Percentiles rank a stretch among this genome's conserved stretches.
phyloP scores from a whole-genome alignment of 148 eudicot species.

The Rhododendron mucronatum region DNA sequence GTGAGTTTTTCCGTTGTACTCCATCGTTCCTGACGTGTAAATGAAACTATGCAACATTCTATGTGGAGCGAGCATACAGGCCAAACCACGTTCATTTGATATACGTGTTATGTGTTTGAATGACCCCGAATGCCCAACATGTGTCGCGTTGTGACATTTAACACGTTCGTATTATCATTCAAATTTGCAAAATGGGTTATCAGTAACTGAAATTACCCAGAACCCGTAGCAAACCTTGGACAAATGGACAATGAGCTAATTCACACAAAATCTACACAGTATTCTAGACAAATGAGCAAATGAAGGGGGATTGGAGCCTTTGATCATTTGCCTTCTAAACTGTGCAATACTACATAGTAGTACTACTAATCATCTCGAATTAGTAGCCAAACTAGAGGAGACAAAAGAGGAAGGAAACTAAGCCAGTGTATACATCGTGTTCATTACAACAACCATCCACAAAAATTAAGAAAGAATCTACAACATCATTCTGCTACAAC shows the following conservation, averaged over 20 bases:
- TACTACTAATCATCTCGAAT: too few species aligned
- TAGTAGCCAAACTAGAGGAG: too few species aligned
- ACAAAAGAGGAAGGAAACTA: too few species aligned
- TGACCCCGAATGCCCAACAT: background rate
- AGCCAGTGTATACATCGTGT: too few species aligned
- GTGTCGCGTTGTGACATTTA: background rate
- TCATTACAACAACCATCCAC: too few species aligned
- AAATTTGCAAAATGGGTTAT: background rate
- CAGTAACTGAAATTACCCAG: background rate
- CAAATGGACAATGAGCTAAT: background rate
- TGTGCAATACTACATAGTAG: too few species aligned
- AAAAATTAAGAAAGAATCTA: too few species aligned
- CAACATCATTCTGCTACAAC: too few species aligned
- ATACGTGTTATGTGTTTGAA: background rate
- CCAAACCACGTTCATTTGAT: background rate
- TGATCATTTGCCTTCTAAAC: too few species aligned
- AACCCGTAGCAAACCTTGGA: background rate
- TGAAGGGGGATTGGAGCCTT: too few species aligned
- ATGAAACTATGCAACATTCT: background rate
- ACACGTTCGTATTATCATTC: too few species aligned
- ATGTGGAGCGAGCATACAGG: background rate
- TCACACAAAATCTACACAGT: background rate
- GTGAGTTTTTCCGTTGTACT: background rate
- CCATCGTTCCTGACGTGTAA: background rate
- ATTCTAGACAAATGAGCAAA: too few species aligned